Evolutionary conservation across 371 early-diverging fungal species (phyloP).

Genomic region (Capniomyces stellatus): DNA sequence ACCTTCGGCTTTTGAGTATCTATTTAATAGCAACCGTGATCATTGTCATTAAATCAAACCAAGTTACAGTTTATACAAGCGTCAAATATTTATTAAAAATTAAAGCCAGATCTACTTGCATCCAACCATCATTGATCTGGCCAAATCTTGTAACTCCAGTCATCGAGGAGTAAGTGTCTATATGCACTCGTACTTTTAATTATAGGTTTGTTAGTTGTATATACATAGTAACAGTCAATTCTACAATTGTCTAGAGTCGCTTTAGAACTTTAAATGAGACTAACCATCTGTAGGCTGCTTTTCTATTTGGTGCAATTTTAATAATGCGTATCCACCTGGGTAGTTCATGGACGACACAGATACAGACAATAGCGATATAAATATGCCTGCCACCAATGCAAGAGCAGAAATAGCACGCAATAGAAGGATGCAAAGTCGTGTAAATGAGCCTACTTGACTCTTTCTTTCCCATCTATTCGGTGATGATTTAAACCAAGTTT

Average conservation of each 20-base stretch:
- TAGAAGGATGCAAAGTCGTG: too few relatives aligned
- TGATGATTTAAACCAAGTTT: too few relatives aligned
- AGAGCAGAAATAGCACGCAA: too few relatives aligned
- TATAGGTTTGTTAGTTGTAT: constrained; percentile 5
- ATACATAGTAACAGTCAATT: too few relatives aligned
- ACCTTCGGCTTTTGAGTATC: background rate
- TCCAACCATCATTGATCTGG: constrained; percentile 15
- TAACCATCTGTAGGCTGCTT: background rate
- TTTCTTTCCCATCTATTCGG: too few relatives aligned
- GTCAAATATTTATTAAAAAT: too few relatives aligned
- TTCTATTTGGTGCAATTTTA: constrained; percentile 31
- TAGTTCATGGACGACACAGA: constrained; percentile 37
- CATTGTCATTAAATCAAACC: too few relatives aligned
- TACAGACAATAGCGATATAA: background rate
- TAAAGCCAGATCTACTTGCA: constrained; percentile 5
- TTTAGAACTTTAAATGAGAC: background rate
- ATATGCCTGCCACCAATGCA: too few relatives aligned
- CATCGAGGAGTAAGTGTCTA: constrained; percentile 68
- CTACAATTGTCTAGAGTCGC: background rate
- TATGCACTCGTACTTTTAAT: constrained; percentile 37
- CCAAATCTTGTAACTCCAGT: constrained; percentile 75
- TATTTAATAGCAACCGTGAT: background rate
- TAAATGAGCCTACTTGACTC: too few relatives aligned
- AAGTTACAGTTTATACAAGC: background rate
- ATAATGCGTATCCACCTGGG: constrained; percentile 72